Base-by-base conservation (phyloP, 495 filamentous ascomycete species). In the Podospora australis region DNA sequence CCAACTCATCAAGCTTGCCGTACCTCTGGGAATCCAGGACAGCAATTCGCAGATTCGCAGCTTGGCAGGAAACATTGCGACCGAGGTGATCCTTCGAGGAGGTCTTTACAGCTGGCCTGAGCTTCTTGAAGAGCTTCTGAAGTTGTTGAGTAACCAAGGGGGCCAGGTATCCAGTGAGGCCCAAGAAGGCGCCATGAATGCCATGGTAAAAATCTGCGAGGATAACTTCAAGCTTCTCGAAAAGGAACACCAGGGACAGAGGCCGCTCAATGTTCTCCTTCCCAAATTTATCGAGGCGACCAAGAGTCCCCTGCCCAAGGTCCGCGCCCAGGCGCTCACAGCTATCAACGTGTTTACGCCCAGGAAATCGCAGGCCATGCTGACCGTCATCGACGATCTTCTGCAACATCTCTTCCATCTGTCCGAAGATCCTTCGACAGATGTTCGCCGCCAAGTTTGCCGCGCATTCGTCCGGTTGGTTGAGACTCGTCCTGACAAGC, bases 181-280 rank as follows among this genome's bases (percentile, higher is more conserved):
- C 8, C 91, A 95, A 58, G 94, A 99, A 63, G 91, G 90, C 50
- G 89, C 89, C 40, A 95, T 96, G 87, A 80, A 84, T 20, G 89
- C 92, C 10, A 73, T 99, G 62, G 72, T 83, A 54, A 97, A 96
- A 72, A 87, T 97, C 54, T 99, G 94, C 68, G 90, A 97, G 65
- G 92, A 99, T 67, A 96, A 91, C 67, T 86, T 82, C 62, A 86
- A 86, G 57, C 73, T 87, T 48, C 70, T 99, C 47, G 89, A 96
- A 66, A 78, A 81, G 54, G 88, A 95, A 34, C 87, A 94, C 58
- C 74, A 86, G 49, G 88, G 89, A 44, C 82, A 95, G 63, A 78
- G 87, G 22, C 92, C 92, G 3, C 76, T 97, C 28, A 82, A 86
- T 57, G 82, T 92, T 51, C 83, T 99, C 26, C 84, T 97, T 39